Evolutionary conservation across 108 stramenopile genomes (phyloP), one percentile per base, ranked within the genome.

Genomic region (Fragilariopsis cylindrus): DNA sequence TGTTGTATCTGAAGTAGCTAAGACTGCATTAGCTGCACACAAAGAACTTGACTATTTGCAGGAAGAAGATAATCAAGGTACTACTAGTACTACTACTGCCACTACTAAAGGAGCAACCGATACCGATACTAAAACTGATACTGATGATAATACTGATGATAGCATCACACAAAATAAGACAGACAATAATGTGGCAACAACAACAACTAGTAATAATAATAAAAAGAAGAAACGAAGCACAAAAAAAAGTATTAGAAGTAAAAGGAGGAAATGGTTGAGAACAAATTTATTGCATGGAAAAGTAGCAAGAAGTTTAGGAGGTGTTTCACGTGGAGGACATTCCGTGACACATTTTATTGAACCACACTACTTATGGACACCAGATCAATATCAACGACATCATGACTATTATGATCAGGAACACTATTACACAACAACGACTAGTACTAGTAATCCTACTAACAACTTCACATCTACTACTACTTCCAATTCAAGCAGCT

Each of bases 291-390:
- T 9, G 5, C 80, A 70, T 48, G 81, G 76, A 21, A 55, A 45
- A 43, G 57, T 57, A 40, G 76, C 81, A 3, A 65, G 76, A 30
- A 50, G 11, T 5, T 65, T 77, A 42, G 76, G 81, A 44, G 81
- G 81, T n/a, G 55, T 78, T 41, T 41, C 18, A 11, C 15, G 39
- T 13, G 58, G 58, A 16, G 58, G 58, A 30, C 58, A 72, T 60
- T 19, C 1, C 46, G 63, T 78, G 9, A 70, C 68, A 4, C 81
- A 82, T 71, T 65, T 74, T 21, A 9, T 72, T 11, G 68, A 75
- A 30, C 71, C 81, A 3, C 81, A 78, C 40, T 82, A 78, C 52
- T 19, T 82, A 7, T 46, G 75, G 15, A 73, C 80, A 5, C 69
- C 75, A 0, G 19, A 66, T 57, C 80, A 81, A 48, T 65, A 63